Conservation (phyloP, 345 rosid genomes). For the Populus pruinosa region DNA sequence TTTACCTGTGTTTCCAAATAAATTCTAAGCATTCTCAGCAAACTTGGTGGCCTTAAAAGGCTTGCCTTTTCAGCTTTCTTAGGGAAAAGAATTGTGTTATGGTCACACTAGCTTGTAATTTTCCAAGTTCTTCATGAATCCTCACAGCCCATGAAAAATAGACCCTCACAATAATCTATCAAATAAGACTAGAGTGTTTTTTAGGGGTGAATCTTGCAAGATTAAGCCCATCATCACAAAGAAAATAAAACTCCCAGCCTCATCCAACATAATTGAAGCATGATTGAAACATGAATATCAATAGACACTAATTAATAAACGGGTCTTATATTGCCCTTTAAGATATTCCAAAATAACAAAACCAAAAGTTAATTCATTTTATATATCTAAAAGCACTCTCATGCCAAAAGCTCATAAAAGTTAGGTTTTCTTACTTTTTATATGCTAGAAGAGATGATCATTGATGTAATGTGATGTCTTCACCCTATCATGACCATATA, state of each 20-base stretch:
- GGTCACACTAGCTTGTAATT: too few species aligned
- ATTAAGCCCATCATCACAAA: background rate
- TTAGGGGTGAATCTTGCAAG: conserved; percentile 28
- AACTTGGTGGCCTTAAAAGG: too few species aligned
- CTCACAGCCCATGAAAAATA: too few species aligned
- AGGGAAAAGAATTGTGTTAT: too few species aligned
- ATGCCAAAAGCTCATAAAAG: background rate
- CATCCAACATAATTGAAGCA: background rate
- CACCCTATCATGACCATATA: conserved; percentile 35
- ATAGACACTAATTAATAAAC: background rate
- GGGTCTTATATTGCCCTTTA: background rate
- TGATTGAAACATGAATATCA: background rate
- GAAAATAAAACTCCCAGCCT: background rate
- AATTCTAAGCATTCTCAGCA: accelerated
- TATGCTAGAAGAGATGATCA: conserved; percentile 30
- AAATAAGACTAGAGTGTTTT: conserved; percentile 11
- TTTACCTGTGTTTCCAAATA: too few species aligned
- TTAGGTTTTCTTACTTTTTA: conserved; percentile 22
- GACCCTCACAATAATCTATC: too few species aligned
- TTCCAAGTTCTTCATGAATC: too few species aligned
- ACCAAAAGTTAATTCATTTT: background rate
- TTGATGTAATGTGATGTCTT: conserved; percentile 28
- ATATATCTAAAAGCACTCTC: background rate
- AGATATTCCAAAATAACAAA: background rate
- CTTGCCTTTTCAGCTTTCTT: too few species aligned